phyloP scores from a whole-genome alignment of 2,329 filamentous ascomycete species.

The Parafenestella ontariensis region DNA sequence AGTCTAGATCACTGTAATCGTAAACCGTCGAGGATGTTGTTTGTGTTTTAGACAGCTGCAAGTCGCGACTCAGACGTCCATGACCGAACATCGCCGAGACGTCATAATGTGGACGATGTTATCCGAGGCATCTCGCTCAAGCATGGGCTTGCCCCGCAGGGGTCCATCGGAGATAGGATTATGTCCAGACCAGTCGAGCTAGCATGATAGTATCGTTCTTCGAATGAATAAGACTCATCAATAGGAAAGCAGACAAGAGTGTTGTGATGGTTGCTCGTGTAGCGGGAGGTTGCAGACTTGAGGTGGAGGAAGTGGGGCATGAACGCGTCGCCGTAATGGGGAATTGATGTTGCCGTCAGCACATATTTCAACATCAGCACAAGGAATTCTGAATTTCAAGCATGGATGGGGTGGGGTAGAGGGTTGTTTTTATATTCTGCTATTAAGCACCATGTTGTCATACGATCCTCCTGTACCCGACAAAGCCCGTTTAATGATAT shows the following conservation, averaged over 20 bases:
- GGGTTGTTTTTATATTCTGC: not conserved
- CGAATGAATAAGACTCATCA: not conserved
- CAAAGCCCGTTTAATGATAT: not conserved
- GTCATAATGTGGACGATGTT: constrained; percentile 14
- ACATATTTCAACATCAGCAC: not conserved
- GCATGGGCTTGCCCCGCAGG: constrained; percentile 7
- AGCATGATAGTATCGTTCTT: not conserved
- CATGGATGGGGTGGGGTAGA: not conserved
- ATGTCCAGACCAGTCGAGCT: not conserved
- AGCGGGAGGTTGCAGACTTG: not conserved
- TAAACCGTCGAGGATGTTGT: not conserved
- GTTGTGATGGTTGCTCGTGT: not conserved
- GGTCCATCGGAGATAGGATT: constrained; percentile 4
- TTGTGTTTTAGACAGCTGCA: not conserved
- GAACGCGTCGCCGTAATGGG: not conserved
- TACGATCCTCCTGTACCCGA: not conserved
- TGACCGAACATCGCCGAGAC: constrained; percentile 14
- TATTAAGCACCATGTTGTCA: not conserved
- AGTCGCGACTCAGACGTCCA: not conserved
- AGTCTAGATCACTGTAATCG: not conserved
- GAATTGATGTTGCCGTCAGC: too few relatives aligned
- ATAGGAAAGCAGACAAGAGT: not conserved
- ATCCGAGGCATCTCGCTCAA: constrained; percentile 22
- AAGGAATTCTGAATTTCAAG: not conserved
- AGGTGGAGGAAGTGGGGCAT: not conserved